Conservation (phyloP, 169 alveolate species). For the Cryptosporidium sp. region DNA sequence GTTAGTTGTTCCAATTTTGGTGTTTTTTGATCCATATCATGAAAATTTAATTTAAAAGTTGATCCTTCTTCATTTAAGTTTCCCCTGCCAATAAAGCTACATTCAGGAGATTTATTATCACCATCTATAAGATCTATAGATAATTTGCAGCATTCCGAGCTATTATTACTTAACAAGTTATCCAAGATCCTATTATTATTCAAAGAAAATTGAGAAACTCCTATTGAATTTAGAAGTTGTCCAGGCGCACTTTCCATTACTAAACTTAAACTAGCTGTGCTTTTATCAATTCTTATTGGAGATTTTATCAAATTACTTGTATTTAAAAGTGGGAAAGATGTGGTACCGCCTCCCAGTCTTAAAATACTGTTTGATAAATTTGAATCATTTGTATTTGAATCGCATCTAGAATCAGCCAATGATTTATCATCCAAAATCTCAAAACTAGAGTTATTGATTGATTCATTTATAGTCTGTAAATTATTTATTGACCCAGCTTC, state of each 20-base stretch:
- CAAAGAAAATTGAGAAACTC: slow-evolving; percentile 34
- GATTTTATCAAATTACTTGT: slow-evolving; percentile 26
- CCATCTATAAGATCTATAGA: slow-evolving; percentile 4
- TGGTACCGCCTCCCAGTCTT: background rate
- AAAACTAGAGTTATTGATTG: slow-evolving; percentile 3
- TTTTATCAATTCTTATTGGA: slow-evolving; percentile 64
- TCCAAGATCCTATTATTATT: slow-evolving; percentile 15
- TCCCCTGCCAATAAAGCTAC: background rate
- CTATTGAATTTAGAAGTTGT: slow-evolving; percentile 50
- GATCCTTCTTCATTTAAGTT: background rate
- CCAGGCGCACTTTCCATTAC: slow-evolving; percentile 72
- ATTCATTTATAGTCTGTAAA: background rate
- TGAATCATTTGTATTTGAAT: background rate
- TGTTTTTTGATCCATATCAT: background rate
- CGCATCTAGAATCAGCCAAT: background rate
- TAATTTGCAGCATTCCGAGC: background rate
- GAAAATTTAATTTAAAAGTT: background rate
- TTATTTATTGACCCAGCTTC: background rate
- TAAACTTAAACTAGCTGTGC: slow-evolving; percentile 59
- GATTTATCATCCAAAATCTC: slow-evolving; percentile 20
- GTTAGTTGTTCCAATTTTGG: slow-evolving; percentile 1
- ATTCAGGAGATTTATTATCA: slow-evolving; percentile 11
- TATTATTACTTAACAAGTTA: background rate
- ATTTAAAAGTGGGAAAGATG: slow-evolving; percentile 43
- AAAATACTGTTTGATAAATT: background rate